phyloP scores from a whole-genome alignment of 2,329 filamentous ascomycete genomes.

The Nigrograna mackinnonii region DNA sequence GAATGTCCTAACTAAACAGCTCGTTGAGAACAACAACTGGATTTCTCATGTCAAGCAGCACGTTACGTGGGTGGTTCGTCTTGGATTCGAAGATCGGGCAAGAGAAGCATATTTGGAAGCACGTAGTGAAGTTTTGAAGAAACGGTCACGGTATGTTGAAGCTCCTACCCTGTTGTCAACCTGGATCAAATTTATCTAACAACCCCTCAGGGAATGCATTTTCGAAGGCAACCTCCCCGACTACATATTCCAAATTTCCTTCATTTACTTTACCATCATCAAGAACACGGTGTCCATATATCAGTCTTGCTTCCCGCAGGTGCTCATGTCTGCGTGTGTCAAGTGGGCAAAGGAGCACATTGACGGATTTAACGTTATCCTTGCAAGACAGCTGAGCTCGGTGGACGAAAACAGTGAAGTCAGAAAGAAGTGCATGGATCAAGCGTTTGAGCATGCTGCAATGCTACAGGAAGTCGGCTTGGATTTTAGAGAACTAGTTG shows the following conservation, averaged over 20 bases:
- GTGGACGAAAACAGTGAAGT: slow-evolving; percentile 74
- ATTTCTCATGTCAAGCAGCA: slow-evolving; percentile 78
- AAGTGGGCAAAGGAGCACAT: slow-evolving; percentile 98
- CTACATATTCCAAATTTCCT: slow-evolving; percentile 94
- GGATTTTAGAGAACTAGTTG: slow-evolving; percentile 84
- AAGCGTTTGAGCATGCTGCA: slow-evolving; percentile 77
- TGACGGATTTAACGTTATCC: slow-evolving; percentile 83
- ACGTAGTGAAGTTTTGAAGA: slow-evolving; percentile 75
- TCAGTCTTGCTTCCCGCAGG: slow-evolving; percentile 74
- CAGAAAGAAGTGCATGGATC: slow-evolving; percentile 82
- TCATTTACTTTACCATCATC: slow-evolving; percentile 93
- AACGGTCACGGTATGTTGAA: slow-evolving; percentile 71
- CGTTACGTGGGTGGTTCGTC: slow-evolving; percentile 79
- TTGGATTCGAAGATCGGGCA: slow-evolving; percentile 90
- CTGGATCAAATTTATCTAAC: slow-evolving; percentile 24
- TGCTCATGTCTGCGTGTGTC: slow-evolving; percentile 91
- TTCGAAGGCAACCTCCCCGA: slow-evolving; percentile 92
- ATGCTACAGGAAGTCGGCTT: slow-evolving; percentile 84
- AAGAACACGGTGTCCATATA: slow-evolving; percentile 91
- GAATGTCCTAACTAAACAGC: slow-evolving; percentile 73
- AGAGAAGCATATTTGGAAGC: slow-evolving; percentile 84
- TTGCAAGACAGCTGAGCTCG: slow-evolving; percentile 84
- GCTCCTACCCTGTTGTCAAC: not conserved
- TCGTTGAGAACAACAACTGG: slow-evolving; percentile 78
- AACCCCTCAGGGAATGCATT: slow-evolving; percentile 73